Conservation (phyloP, 805 yeast species). For the Diddensiella santjacobensis region DNA sequence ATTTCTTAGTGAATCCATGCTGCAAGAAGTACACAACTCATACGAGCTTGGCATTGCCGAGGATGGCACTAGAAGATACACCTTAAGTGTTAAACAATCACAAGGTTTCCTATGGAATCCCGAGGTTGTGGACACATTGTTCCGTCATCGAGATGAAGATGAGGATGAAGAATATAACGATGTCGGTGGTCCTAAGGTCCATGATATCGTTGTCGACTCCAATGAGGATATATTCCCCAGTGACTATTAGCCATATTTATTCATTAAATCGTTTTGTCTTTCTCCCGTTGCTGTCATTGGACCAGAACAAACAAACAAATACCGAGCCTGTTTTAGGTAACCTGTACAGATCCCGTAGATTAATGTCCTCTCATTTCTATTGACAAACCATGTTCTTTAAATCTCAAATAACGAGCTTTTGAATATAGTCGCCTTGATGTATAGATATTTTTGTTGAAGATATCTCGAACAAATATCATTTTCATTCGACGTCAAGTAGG, state of each 20-base stretch:
- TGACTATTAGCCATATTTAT: conserved; percentile 12
- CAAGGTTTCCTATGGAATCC: conserved; percentile 33
- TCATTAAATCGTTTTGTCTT: not conserved
- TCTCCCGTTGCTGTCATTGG: not conserved
- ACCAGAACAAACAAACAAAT: not conserved
- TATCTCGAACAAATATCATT: too few relatives aligned
- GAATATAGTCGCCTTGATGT: too few relatives aligned
- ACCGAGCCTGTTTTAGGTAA: not conserved
- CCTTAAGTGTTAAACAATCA: conserved; percentile 24
- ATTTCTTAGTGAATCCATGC: conserved; percentile 26
- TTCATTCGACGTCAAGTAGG: too few relatives aligned
- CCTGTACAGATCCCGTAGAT: too few relatives aligned
- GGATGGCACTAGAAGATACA: conserved; percentile 24
- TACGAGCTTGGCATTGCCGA: conserved; percentile 23
- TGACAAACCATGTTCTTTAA: too few relatives aligned
- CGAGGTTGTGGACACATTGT: conserved; percentile 27
- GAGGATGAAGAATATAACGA: conserved; percentile 15
- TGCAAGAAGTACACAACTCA: conserved; percentile 25
- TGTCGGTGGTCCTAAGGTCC: conserved; percentile 20
- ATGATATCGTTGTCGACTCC: conserved; percentile 22
- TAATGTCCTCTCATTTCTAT: too few relatives aligned
- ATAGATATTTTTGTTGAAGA: too few relatives aligned
- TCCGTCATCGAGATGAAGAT: conserved; percentile 17
- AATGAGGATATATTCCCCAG: conserved; percentile 24
- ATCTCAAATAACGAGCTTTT: too few relatives aligned